phyloP scores from a whole-genome alignment of 208 protist genomes.

The Tritrichomonas foetus region DNA sequence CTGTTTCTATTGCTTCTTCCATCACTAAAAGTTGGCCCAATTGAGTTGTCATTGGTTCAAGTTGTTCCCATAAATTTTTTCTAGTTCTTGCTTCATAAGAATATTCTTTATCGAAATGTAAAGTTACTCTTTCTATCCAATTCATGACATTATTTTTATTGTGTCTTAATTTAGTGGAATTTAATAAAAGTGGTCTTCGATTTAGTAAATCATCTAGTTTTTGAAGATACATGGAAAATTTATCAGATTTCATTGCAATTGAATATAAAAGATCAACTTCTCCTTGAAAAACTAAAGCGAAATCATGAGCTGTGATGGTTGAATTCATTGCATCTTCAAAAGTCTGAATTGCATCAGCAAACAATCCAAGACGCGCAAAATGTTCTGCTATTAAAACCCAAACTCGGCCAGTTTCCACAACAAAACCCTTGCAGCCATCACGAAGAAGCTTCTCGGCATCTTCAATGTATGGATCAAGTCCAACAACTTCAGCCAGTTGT shows the following conservation, averaged over 20 bases:
- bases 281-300: background rate
- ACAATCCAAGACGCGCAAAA: background rate
- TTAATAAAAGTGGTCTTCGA: background rate
- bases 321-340: constrained; percentile 14
- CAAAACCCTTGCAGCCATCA: background rate
- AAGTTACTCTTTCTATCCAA: background rate
- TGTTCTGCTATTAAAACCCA: background rate
- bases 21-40: background rate
- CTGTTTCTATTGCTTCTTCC: constrained; percentile 30
- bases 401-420: background rate
- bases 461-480: background rate
- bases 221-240: background rate
- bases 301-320: constrained; percentile 4
- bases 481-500: background rate
- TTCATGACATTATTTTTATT: background rate
- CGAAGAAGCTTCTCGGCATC: background rate
- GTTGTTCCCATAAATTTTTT: background rate
- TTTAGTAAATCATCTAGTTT: constrained; percentile 3
- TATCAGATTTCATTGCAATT: background rate
- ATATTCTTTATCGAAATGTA: background rate
- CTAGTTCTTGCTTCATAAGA: background rate
- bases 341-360: background rate
- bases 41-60: background rate
- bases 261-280: background rate
- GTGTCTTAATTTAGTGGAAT: background rate